Evolutionary conservation across 2,329 filamentous ascomycete species (phyloP), one percentile per base, ranked within the genome.

Genomic region (Dryadomyces quercus-mongolicae): DNA sequence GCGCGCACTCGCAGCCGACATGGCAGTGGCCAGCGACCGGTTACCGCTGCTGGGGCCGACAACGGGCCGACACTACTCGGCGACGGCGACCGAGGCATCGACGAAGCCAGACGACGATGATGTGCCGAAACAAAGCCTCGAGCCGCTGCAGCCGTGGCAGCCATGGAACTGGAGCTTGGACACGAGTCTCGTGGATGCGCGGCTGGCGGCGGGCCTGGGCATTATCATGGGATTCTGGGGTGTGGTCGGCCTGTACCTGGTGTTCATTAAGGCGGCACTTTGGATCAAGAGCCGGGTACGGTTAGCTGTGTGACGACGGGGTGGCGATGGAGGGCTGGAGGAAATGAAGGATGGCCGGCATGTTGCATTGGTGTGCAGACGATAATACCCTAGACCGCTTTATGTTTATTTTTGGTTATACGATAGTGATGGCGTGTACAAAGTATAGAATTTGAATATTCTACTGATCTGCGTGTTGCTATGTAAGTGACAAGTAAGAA

Each of bases 201-300:
- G 71, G 45, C 59, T 76, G n/a, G 63, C 69, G 21, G 71, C 71
- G 8, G 73, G 73, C 0, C 59, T 78, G 20, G 68, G 68, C 2
- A 61, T 76, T 21, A 77, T 79, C 50, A 48, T 74, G 21, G 68
- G 69, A 1, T 74, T 75, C 56, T 78, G 75, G 76, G 68, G 67
- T 31, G 61, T 74, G 16, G 74, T 76, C 0, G 71, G 75, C 2
- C 62, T 71, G 40, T 78, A 77, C 54, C 68, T 78, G 55, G 58
- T 70, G 38, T 76, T 77, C 50, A 75, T 71, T 15, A 73, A 77
- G 60, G 64, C 67, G 13, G 58, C 58, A 2, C 18, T 62, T 18
- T 63, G 58, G 60, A 13, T 58, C 40, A 63, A 62, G 56, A 50
- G 58, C 40, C 54, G 56, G 22, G n/a, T 60, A 46, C 58, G 58